A percentile compares a stretch with the other conserved stretches of the same genome.
These are phyloP conservation scores for Aureobasidium sp. DNA, from an alignment of 2,329 filamentous ascomycete genomes.

Conservation along the genomic window DNA sequence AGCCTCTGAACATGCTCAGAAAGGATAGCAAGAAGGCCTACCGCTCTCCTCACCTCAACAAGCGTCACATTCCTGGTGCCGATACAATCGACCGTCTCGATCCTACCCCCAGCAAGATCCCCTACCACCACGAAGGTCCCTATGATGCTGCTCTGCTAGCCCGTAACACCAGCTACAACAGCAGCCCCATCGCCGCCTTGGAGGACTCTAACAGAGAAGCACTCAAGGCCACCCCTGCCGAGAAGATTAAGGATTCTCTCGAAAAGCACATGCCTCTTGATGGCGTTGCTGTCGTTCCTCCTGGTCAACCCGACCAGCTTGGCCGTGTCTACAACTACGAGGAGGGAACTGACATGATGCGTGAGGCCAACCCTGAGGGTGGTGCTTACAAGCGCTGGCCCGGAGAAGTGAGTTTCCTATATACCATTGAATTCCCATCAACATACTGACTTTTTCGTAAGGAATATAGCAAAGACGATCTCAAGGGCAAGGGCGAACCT, in stretches of 20 bases:
- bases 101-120: constrained; percentile 48
- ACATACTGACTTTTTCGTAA: constrained; percentile 13
- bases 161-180: constrained; percentile 56
- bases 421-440: not conserved
- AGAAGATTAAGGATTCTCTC: constrained; percentile 69
- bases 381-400: constrained; percentile 73
- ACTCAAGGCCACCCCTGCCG: constrained; percentile 68
- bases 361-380: constrained; percentile 57
- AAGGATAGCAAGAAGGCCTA: constrained; percentile 57
- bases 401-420: constrained; percentile 54
- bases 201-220: constrained; percentile 65
- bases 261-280: constrained; percentile 68
- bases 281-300: constrained; percentile 68
- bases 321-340: constrained; percentile 69
- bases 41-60: constrained; percentile 57
- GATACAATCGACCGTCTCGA: constrained; percentile 80
- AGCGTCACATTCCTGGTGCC: constrained; percentile 56
- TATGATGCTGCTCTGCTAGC: constrained; percentile 75
- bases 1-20: constrained; percentile 59
- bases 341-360: constrained; percentile 81
- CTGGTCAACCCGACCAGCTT: constrained; percentile 58
- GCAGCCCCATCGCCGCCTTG: constrained; percentile 70
- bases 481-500: constrained; percentile 77
- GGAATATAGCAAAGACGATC: constrained; percentile 64
- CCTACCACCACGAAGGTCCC: constrained; percentile 84